Percentiles rank a stretch among this genome's conserved stretches.
These are phyloP conservation scores for Eutypella sp. DNA, from an alignment of 2,329 filamentous ascomycete genomes.

Conservation along the genomic window DNA sequence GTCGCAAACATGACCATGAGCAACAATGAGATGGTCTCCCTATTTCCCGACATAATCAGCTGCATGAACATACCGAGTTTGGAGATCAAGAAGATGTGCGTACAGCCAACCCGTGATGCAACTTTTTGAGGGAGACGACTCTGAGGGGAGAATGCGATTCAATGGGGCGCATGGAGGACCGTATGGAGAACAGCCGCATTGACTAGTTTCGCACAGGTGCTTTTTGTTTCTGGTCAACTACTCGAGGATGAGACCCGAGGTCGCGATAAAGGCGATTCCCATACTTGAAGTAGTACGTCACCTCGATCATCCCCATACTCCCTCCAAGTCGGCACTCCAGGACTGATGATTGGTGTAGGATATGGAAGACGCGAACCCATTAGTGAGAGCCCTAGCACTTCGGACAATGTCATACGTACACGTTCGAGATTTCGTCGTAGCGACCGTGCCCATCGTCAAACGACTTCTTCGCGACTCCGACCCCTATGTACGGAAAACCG, in stretches of 20 bases:
- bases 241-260: slow-evolving; percentile 86
- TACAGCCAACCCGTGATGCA: too few relatives aligned
- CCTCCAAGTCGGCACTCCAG: too few relatives aligned
- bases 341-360: slow-evolving; percentile 51
- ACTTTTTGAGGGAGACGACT: too few relatives aligned
- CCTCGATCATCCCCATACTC: not conserved
- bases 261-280: slow-evolving; percentile 87
- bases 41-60: slow-evolving; percentile 90
- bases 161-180: not conserved
- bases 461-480: slow-evolving; percentile 78
- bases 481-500: slow-evolving; percentile 96
- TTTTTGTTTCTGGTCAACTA: slow-evolving; percentile 98
- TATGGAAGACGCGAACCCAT: slow-evolving; percentile 86
- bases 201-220: slow-evolving; percentile 59
- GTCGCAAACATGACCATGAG: slow-evolving; percentile 99
- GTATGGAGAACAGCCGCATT: slow-evolving; percentile 19
- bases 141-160: too few relatives aligned
- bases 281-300: slow-evolving; percentile 69
- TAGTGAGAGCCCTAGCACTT: slow-evolving; percentile 86
- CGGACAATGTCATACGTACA: slow-evolving; percentile 98
- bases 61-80: slow-evolving; percentile 94
- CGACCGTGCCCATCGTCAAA: slow-evolving; percentile 80
- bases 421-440: slow-evolving; percentile 91
- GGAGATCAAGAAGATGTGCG: slow-evolving; percentile 99
- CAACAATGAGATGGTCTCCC: slow-evolving; percentile 98